A percentile compares a stretch with the other conserved stretches of the same genome.
These are phyloP conservation scores for Sporobolus alterniflorus DNA, from an alignment of 202 grass and related monocot species.

Conservation along the genomic window DNA sequence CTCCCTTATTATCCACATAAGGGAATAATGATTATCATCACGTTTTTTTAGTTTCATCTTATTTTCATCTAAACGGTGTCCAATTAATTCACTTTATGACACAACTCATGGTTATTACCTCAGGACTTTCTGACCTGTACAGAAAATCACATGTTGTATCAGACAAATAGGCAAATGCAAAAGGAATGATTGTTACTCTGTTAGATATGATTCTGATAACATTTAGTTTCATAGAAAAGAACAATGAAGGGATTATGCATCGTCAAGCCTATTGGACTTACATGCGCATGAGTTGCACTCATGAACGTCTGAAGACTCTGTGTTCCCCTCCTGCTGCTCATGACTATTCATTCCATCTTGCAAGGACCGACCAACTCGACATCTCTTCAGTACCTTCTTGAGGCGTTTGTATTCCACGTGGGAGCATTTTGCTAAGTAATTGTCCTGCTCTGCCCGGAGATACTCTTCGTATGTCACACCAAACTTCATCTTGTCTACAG, in stretches of 20 bases:
- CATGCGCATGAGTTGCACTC: constrained; percentile 70
- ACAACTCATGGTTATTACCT: neutral
- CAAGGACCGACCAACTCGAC: constrained; percentile 51
- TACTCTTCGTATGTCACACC: constrained; percentile 66
- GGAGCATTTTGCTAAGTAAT: constrained; percentile 66
- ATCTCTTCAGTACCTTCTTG: constrained; percentile 80
- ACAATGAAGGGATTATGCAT: constrained; percentile 13
- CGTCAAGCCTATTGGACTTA: constrained; percentile 15
- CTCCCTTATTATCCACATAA: neutral
- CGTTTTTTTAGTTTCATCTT: constrained; percentile 20
- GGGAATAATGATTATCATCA: constrained; percentile 1
- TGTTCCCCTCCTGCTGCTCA: constrained; percentile 21
- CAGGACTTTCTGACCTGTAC: neutral
- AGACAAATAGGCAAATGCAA: neutral
- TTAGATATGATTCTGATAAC: neutral
- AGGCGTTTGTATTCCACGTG: constrained; percentile 77
- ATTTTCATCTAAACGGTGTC: neutral
- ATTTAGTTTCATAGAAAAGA: neutral
- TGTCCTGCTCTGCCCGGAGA: constrained; percentile 65
- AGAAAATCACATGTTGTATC: neutral
- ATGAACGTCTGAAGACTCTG: constrained; percentile 37
- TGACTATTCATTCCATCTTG: constrained; percentile 31
- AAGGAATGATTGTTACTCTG: neutral
- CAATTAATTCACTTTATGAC: neutral
- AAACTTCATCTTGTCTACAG: constrained; percentile 64